A percentile compares a stretch with the other conserved stretches of the same genome.
Conservation (phyloP, 1,284 basidiomycete species). For the Inonotus obliquus region DNA sequence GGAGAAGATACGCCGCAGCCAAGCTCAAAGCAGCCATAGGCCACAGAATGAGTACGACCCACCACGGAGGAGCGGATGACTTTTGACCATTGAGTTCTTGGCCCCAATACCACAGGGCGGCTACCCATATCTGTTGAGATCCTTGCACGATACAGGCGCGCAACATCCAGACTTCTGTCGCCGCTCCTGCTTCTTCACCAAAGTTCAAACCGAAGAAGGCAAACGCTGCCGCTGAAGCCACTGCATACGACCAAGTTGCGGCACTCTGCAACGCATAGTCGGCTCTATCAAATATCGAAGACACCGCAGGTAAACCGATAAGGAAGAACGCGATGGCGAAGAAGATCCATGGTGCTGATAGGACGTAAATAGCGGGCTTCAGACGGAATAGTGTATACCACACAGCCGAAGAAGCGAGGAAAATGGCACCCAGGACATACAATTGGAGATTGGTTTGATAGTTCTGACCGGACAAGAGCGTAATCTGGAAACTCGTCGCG, state of each 20-base stretch:
- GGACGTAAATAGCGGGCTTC: conserved; percentile 82
- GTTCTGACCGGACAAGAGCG: conserved; percentile 80
- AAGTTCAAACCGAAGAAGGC: conserved; percentile 93
- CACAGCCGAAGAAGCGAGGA: conserved; percentile 77
- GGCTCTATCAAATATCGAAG: conserved; percentile 52
- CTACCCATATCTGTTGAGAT: conserved; percentile 90
- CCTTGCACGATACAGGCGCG: conserved; percentile 90
- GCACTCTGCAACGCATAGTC: conserved; percentile 67
- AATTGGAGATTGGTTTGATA: conserved; percentile 77
- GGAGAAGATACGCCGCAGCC: conserved; percentile 76
- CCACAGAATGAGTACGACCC: conserved; percentile 81
- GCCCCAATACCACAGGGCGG: conserved; percentile 94
- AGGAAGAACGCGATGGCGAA: conserved; percentile 87
- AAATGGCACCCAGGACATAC: conserved; percentile 86
- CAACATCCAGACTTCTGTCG: conserved; percentile 87
- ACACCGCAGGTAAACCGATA: conserved; percentile 80
- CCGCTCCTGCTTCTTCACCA: conserved; percentile 91
- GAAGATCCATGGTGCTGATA: conserved; percentile 85
- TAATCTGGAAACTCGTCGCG: conserved; percentile 93
- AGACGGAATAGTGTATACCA: conserved; percentile 91
- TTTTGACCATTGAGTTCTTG: conserved; percentile 61
- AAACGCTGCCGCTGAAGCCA: conserved; percentile 87
- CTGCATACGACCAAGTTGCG: conserved; percentile 86
- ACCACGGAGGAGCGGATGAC: conserved; percentile 64
- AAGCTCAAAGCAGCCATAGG: conserved; percentile 73